Conservation (phyloP, 768 basidiomycete genomes). For the Leccinum aurantiacum region DNA sequence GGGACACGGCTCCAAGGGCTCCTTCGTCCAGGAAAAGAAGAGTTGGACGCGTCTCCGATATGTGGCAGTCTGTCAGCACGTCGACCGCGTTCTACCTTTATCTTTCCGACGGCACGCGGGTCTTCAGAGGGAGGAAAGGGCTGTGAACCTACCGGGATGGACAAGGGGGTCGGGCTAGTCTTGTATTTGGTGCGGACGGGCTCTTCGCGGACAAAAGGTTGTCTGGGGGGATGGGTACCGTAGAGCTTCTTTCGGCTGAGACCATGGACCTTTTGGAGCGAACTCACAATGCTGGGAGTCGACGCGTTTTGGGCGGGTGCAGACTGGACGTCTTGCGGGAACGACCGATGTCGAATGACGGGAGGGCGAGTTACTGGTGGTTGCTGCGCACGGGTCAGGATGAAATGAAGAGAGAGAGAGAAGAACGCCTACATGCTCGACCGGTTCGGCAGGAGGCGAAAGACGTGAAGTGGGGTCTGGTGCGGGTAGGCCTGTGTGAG, state of each 20-base stretch:
- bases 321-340: conserved; percentile 29
- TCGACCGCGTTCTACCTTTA: conserved; percentile 28
- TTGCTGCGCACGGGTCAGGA: conserved; percentile 14
- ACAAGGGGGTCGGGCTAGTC: conserved; percentile 32
- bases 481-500: conserved; percentile 6
- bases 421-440: conserved; percentile 15
- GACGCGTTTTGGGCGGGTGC: conserved; percentile 24
- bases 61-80: conserved; percentile 21
- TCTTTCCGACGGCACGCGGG: conserved; percentile 15
- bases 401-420: background rate
- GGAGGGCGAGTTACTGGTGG: conserved; percentile 15
- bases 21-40: conserved; percentile 1
- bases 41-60: conserved; percentile 16
- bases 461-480: background rate
- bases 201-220: conserved; percentile 57
- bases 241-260: conserved; percentile 71
- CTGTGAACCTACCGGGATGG: conserved; percentile 30
- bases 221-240: conserved; percentile 46
- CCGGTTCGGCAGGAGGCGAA: background rate
- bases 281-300: conserved; percentile 55
- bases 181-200: conserved; percentile 38
- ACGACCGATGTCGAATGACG: conserved; percentile 31
- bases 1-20: no score
- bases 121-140: conserved; percentile 22
- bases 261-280: conserved; percentile 66